Base-by-base conservation (phyloP, 2,329 filamentous ascomycete species). In the Pseudogymnoascus sp. region DNA sequence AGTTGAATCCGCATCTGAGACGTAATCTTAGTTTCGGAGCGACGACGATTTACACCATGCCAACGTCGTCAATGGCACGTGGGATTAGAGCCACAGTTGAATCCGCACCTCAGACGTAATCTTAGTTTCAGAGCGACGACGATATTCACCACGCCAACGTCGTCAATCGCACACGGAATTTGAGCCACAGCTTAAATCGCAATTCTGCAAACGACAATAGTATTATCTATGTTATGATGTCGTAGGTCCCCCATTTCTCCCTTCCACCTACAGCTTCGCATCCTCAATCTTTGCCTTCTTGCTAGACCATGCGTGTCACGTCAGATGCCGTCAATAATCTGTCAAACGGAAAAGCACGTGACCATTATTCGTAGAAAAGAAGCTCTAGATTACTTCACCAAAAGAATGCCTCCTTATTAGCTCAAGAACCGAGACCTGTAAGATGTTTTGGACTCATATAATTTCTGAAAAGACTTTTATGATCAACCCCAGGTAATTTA, bases 111-210 rank as follows among this genome's bases (percentile, higher is more conserved):
- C 2, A 12, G 43, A 38, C 4, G 41, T 50, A 50, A 30, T 50
- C 41, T 50, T 50, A 50, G 41, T 50, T 50, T 53, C 22, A 30
- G 47, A 53, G 47, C 12, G 22, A 53, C 11, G 47, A 53, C 47
- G 47, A 53, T 53, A 28, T 30, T 2, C 22, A 30, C 22, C 20
- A 53, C 47, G 22, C 22, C 47, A 25, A 50, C 43, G 8, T 50
- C 43, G 20, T 50, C 41, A 50, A 50, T 18, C 41, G 41, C 41
- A 50, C 12, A n/a, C 41, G 41, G 15, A 50, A 50, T 50, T 50
- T 50, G 41, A 50, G 41, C 41, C 41, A 50, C 41, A 50, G 15
- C 22, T 50, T 50, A 50, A 22, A 22, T 50, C 41, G 41, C 41
- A 50, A 50, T 8, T 50, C 3, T 41, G 38, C 4, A 41, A 4